Base-by-base conservation (phyloP, 1,139 yeast species). In the Kodamaea plutei region DNA sequence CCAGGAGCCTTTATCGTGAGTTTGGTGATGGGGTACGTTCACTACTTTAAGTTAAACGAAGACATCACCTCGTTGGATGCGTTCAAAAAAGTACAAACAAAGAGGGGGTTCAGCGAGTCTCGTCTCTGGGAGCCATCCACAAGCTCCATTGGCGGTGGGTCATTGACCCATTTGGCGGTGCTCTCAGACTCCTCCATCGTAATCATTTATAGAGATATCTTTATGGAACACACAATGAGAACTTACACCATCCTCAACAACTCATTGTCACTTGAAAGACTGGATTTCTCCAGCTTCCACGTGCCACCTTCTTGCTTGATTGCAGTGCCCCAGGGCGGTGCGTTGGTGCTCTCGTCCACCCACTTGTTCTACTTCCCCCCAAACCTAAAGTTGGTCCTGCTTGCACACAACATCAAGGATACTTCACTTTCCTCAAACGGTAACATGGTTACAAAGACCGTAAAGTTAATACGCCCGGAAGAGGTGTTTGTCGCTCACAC, bases 191-290 rank as follows among this genome's bases (percentile, higher is more conserved):
- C 36, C 9, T 26, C 39, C 3, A 18, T 65, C 8, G 65, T 66
- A 0, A 40, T 64, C 1, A 39, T 64, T 10, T 64, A 63, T 38
- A 47, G 70, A 20, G 71, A 64, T 33, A 55, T 56, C 14, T 10
- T n/a, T 11, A 21, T 21, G 23, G 23, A 21, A 10, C 12, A 21
- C 11, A 10, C 64, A 3, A 36, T 66, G 26, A 43, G 73, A 19
- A 10, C 12, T 5, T 21, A 10, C 12, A 21, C 23, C 12, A 7
- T 17, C 7, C 12, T 10, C 8, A 11, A 21, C 11, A 4, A 12
- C 4, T 9, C n/a, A 11, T 12, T 21, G 12, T 9, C 14, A 11
- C 9, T 21, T 8, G 12, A 10, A 21, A 8, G 14, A 9, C 13
- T 9, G n/a, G 12, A 21, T 13, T 12, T 21, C 6, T 12, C 12